Conservation (phyloP, 768 basidiomycete species). For the Leccinum barrowsii region DNA sequence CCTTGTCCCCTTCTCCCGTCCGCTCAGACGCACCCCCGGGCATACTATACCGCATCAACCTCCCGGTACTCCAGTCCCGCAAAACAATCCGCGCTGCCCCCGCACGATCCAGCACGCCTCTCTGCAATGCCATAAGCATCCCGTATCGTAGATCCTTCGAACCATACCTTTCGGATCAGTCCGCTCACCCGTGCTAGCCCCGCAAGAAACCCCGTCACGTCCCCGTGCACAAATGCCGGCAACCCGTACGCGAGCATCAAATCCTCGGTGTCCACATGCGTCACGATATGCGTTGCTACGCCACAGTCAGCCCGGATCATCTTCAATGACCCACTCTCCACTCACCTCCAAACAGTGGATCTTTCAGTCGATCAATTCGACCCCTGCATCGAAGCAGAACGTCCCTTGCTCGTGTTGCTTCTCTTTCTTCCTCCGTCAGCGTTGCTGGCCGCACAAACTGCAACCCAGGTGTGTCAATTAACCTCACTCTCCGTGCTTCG, state of each 20-base stretch:
- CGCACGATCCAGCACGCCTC: slow-evolving; percentile 66
- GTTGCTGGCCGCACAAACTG: slow-evolving; percentile 40
- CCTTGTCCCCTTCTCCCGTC: slow-evolving; percentile 39
- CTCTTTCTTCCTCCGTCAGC: slow-evolving; percentile 30
- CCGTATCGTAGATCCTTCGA: neutral
- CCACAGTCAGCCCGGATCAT: slow-evolving; percentile 12
- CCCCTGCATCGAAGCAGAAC: slow-evolving; percentile 78
- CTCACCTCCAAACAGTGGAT: slow-evolving; percentile 68
- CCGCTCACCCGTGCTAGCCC: slow-evolving; percentile 72
- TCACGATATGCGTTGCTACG: slow-evolving; percentile 65
- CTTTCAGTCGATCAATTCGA: slow-evolving; percentile 80
- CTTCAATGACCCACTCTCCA: slow-evolving; percentile 6
- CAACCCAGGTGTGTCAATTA: slow-evolving; percentile 91
- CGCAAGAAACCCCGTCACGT: slow-evolving; percentile 69
- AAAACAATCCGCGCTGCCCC: slow-evolving; percentile 77
- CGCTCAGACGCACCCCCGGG: slow-evolving; percentile 36
- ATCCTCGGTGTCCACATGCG: slow-evolving; percentile 70
- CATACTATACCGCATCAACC: slow-evolving; percentile 67
- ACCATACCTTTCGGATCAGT: slow-evolving; percentile 70
- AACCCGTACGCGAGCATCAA: slow-evolving; percentile 86
- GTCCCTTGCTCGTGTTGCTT: slow-evolving; percentile 49
- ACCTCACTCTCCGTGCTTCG: slow-evolving; percentile 40
- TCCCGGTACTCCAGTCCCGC: slow-evolving; percentile 79
- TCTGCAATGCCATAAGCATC: slow-evolving; percentile 39
- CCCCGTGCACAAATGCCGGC: slow-evolving; percentile 70